phyloP scores from a whole-genome alignment of 2,329 filamentous ascomycete species.

The Acephala macrosclerotiorum region DNA sequence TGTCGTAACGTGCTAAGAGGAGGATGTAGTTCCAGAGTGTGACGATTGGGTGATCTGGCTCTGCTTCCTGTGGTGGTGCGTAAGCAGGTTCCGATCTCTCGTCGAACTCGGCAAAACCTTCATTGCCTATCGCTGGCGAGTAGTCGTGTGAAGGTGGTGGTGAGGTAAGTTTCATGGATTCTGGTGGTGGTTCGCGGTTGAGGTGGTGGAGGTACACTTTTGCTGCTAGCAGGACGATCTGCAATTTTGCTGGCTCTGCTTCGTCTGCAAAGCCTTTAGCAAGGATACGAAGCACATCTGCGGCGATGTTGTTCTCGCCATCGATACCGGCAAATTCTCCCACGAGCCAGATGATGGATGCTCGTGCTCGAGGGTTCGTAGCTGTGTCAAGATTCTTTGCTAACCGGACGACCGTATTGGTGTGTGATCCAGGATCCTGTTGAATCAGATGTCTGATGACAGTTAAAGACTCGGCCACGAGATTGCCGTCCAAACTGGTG shows the following conservation, averaged over 20 bases:
- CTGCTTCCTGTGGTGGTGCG: slow-evolving; percentile 30
- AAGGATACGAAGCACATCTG: slow-evolving; percentile 89
- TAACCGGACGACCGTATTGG: slow-evolving; percentile 84
- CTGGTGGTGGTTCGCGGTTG: slow-evolving; percentile 62
- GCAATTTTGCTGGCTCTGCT: slow-evolving; percentile 84
- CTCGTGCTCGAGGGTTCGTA: slow-evolving; percentile 85
- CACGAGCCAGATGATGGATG: slow-evolving; percentile 96
- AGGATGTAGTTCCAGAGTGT: slow-evolving; percentile 86
- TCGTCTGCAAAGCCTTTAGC: slow-evolving; percentile 86
- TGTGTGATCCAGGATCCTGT: slow-evolving; percentile 81
- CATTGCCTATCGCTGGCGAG: slow-evolving; percentile 31
- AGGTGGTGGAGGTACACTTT: slow-evolving; percentile 95
- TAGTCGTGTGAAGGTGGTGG: slow-evolving; percentile 38
- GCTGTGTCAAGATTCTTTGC: slow-evolving; percentile 92
- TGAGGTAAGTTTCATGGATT: slow-evolving; percentile 41
- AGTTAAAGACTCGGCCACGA: slow-evolving; percentile 92
- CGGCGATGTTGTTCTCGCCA: slow-evolving; percentile 86
- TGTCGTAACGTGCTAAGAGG: slow-evolving; percentile 88
- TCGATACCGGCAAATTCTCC: slow-evolving; percentile 88
- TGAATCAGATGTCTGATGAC: slow-evolving; percentile 97
- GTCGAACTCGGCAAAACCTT: slow-evolving; percentile 39
- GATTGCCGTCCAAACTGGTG: slow-evolving; percentile 82
- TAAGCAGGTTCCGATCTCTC: slow-evolving; percentile 28
- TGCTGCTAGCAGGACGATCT: slow-evolving; percentile 92
- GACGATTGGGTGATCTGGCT: slow-evolving; percentile 70